phyloP scores from a whole-genome alignment of 2,329 filamentous ascomycete species.

The Pestalotiopsis sp. region DNA sequence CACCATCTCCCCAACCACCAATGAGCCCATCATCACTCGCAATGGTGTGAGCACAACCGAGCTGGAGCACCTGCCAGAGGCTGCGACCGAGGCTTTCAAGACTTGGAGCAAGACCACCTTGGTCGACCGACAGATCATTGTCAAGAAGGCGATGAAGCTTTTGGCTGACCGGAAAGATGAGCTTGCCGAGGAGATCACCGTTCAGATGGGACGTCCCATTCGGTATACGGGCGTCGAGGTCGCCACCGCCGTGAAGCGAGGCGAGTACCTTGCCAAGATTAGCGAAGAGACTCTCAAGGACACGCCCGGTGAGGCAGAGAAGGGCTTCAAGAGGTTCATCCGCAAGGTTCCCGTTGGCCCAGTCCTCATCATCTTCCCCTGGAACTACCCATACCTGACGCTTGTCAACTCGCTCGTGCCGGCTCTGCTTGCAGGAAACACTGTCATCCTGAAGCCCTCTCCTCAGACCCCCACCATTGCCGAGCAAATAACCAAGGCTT shows the following conservation, averaged over 20 bases:
- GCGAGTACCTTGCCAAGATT: conserved; percentile 84
- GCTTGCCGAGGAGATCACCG: conserved; percentile 81
- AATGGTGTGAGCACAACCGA: conserved; percentile 74
- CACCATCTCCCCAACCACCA: conserved; percentile 90
- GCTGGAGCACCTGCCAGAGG: conserved; percentile 70
- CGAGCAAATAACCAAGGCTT: conserved; percentile 79
- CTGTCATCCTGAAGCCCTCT: conserved; percentile 91
- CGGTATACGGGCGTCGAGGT: conserved; percentile 84
- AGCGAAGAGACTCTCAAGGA: conserved; percentile 78
- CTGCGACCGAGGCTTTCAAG: conserved; percentile 75
- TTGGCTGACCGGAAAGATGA: conserved; percentile 75
- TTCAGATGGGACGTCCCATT: conserved; percentile 95
- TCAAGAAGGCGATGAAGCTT: conserved; percentile 76
- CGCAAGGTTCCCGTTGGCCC: conserved; percentile 87
- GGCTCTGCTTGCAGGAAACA: conserved; percentile 87
- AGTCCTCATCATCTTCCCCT: conserved; percentile 87
- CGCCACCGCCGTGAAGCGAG: conserved; percentile 80
- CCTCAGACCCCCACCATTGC: conserved; percentile 92
- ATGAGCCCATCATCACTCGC: conserved; percentile 80
- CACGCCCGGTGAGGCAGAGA: conserved; percentile 80
- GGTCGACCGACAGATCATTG: conserved; percentile 75
- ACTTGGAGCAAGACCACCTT: conserved; percentile 77
- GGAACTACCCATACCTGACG: conserved; percentile 97
- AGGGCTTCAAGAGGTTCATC: conserved; percentile 89
- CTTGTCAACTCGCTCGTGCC: conserved; percentile 91